A percentile compares a stretch with the other conserved stretches of the same genome.
Conservation (phyloP, 352 stramenopile genomes). For the Globisporangium camurandrum region DNA sequence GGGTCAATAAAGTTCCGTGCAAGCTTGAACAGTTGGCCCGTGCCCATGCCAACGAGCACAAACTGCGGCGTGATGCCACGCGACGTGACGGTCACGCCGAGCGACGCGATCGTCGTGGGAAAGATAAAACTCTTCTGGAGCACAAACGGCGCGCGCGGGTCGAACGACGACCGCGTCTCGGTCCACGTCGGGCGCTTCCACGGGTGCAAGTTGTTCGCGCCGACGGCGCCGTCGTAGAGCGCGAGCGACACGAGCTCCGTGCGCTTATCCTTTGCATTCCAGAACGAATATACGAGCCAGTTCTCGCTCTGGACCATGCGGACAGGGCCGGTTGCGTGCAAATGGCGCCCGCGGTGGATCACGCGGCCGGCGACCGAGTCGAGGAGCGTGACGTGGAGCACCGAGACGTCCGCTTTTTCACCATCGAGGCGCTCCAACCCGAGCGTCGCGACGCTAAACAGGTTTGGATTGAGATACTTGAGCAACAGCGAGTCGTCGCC, state of each 20-base stretch:
- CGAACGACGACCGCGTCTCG: constrained; percentile 88
- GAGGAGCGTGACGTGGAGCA: constrained; percentile 88
- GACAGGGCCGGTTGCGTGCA: constrained; percentile 58
- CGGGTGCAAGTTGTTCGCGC: constrained; percentile 90
- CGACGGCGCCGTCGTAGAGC: constrained; percentile 95
- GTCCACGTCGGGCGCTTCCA: constrained; percentile 92
- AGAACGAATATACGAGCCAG: constrained; percentile 96
- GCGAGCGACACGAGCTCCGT: constrained; percentile 78
- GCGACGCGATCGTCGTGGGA: constrained; percentile 78
- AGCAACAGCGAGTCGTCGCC: constrained; percentile 95
- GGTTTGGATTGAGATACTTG: constrained; percentile 97
- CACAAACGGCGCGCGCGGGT: constrained; percentile 84
- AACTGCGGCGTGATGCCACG: constrained; percentile 94
- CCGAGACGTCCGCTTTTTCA: constrained; percentile 25
- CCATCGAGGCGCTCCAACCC: constrained; percentile 29
- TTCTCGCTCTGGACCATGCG: constrained; percentile 91
- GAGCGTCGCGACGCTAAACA: constrained; percentile 89
- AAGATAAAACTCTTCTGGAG: constrained; percentile 95
- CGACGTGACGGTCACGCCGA: constrained; percentile 91
- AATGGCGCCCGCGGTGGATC: constrained; percentile 88
- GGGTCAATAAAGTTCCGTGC: constrained; percentile 91
- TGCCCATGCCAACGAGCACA: constrained; percentile 89
- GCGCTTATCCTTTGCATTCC: constrained; percentile 88
- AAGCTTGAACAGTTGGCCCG: constrained; percentile 91
- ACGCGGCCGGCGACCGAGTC: constrained; percentile 93